Evolutionary conservation across 1,284 basidiomycete genomes (phyloP).

Genomic region (Polyporus tsugae): DNA sequence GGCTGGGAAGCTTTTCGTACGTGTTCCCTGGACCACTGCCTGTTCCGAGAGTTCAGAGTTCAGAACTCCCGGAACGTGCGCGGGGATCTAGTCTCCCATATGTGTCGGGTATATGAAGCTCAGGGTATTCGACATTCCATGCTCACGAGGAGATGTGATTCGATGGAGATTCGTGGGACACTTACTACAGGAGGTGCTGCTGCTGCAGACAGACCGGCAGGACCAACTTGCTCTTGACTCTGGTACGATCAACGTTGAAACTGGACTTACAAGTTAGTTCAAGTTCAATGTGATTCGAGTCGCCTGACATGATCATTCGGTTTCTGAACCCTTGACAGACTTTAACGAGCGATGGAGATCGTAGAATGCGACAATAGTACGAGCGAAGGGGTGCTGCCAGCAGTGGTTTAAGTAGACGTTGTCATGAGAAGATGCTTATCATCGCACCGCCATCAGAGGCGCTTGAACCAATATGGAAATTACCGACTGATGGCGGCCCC

Average conservation of each 20-base stretch:
- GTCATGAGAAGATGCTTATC: neutral
- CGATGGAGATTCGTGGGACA: neutral
- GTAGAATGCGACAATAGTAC: neutral
- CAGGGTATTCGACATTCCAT: neutral
- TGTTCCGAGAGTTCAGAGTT: neutral
- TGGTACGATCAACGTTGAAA: neutral
- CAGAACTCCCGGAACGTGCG: neutral
- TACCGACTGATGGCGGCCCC: too few relatives aligned
- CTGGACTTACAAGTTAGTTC: neutral
- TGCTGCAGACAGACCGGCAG: too few relatives aligned
- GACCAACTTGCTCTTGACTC: neutral
- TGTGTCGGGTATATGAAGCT: neutral
- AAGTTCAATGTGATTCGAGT: neutral
- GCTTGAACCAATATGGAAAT: too few relatives aligned
- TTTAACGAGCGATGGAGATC: neutral
- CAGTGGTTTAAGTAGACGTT: neutral
- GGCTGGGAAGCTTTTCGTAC: neutral
- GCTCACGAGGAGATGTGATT: neutral
- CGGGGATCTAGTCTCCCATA: neutral
- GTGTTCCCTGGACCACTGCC: neutral
- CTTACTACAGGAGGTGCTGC: neutral
- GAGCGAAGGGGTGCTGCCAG: neutral
- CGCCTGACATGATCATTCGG: neutral
- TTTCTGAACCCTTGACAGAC: neutral
- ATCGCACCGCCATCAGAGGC: too few relatives aligned